These are phyloP conservation scores for Myrmaecium sp. DNA, from an alignment of 2,329 filamentous ascomycete genomes.

Conservation along the genomic window DNA sequence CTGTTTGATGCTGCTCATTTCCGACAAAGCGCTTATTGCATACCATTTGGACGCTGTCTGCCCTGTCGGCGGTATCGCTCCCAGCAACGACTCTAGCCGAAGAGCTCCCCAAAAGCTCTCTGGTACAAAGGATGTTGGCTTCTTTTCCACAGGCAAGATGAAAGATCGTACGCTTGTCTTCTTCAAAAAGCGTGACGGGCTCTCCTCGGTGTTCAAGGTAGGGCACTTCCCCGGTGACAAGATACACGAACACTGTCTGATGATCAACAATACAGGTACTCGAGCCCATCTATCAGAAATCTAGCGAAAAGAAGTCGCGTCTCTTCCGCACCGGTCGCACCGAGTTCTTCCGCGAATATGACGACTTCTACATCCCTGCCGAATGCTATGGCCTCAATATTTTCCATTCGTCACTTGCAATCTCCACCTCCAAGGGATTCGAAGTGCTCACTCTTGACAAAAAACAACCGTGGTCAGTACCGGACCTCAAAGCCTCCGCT, in stretches of 20 bases:
- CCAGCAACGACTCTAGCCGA: constrained; percentile 54
- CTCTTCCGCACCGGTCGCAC: constrained; percentile 57
- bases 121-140: constrained; percentile 78
- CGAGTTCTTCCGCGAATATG: constrained; percentile 94
- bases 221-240: constrained; percentile 1
- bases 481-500: constrained; percentile 61
- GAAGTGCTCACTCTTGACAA: constrained; percentile 95
- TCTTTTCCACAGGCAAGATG: constrained; percentile 92
- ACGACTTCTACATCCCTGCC: constrained; percentile 94
- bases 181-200: constrained; percentile 88
- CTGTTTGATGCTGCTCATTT: constrained; percentile 76
- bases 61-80: constrained; percentile 34
- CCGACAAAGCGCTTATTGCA: constrained; percentile 79
- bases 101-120: constrained; percentile 83
- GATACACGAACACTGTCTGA: neutral
- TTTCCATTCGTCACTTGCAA: constrained; percentile 85
- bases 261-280: constrained; percentile 43
- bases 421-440: constrained; percentile 80
- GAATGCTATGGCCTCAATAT: constrained; percentile 93
- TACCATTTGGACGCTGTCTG: constrained; percentile 82
- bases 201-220: constrained; percentile 78
- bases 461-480: constrained; percentile 87
- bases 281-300: constrained; percentile 88
- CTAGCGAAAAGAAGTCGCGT: constrained; percentile 64
- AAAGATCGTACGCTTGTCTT: constrained; percentile 90